Base-by-base conservation (phyloP, 1,284 basidiomycete genomes). In the Trametes polyzona region DNA sequence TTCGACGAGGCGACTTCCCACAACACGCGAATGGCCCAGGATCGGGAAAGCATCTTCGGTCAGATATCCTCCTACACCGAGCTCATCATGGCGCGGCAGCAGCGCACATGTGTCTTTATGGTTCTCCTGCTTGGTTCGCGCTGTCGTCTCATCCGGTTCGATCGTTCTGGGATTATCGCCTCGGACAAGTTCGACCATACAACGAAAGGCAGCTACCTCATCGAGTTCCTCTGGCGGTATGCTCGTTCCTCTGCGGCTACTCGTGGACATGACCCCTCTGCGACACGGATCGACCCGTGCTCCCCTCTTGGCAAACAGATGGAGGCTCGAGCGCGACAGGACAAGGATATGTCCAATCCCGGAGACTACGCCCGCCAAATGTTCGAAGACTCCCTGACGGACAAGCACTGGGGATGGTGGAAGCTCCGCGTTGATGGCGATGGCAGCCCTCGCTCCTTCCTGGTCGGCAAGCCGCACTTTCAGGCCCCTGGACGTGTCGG, bases 221-320 rank as follows among this genome's bases (percentile, higher is more conserved):
- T n/a, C 6, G 8, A 24, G 10, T 60, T 60, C 48, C 16, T 57
- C 17, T 47, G 51, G 37, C 52, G 35, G 17, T 52, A 48, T 35
- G 16, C 33, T 1, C 43, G 35, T 9, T 19, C 47, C 17, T 24
- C 48, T 3, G 19, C 27, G 2, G 33, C 17, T 14, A 19, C 27
- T 8, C 59, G 56, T 10, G 59, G 55, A 27, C 46, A 57, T 26
- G 59, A 61, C 11, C 17, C 52, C 10, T 52, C 59, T 2, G 59
- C 49, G 2, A 11, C 11, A 16, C 33, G 33, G 12, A 6, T 35
- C 12, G 12, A 35, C 5, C 33, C 33, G 12, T 6, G 12, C 6
- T 35, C 33, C 6, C 5, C 33, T 4, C 6, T 7, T 4, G 33
- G 6, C 6, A 14, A 35, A 32, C 29, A 9, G 14, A 51, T 51